phyloP scores from a whole-genome alignment of 306 rosid species.

The Lathyrus sativus region DNA sequence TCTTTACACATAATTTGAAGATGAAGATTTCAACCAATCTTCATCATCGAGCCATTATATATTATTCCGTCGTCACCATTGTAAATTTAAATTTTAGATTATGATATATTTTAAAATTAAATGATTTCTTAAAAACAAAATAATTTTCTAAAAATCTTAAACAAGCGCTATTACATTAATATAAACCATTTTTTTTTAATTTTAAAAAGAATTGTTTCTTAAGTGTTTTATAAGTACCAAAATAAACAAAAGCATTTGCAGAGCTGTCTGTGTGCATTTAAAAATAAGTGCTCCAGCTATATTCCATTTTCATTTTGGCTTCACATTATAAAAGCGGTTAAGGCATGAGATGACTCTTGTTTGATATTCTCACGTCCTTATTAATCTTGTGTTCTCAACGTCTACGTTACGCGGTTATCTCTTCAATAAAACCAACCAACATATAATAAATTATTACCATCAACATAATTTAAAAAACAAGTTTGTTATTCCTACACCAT shows the following conservation, averaged over 20 bases:
- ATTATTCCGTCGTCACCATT: too few species aligned
- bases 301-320: not conserved
- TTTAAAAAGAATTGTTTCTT: too few species aligned
- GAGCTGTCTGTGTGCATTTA: not conserved
- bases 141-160: too few species aligned
- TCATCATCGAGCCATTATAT: too few species aligned
- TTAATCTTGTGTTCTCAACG: not conserved
- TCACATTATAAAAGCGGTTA: not conserved
- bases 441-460: not conserved
- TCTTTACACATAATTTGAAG: too few species aligned
- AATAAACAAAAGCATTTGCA: not conserved
- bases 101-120: too few species aligned
- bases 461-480: not conserved
- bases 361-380: not conserved
- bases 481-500: too few species aligned
- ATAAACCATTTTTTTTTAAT: too few species aligned
- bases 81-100: too few species aligned
- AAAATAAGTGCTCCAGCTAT: not conserved
- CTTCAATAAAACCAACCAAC: constrained; percentile 4
- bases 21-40: too few species aligned
- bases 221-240: not conserved
- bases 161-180: too few species aligned
- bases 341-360: not conserved
- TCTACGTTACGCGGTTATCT: not conserved
- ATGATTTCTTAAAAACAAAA: too few species aligned